Evolutionary conservation across 176 grass and related monocot genomes (phyloP).

Genomic region (Rhipidocladum racemiflorum): DNA sequence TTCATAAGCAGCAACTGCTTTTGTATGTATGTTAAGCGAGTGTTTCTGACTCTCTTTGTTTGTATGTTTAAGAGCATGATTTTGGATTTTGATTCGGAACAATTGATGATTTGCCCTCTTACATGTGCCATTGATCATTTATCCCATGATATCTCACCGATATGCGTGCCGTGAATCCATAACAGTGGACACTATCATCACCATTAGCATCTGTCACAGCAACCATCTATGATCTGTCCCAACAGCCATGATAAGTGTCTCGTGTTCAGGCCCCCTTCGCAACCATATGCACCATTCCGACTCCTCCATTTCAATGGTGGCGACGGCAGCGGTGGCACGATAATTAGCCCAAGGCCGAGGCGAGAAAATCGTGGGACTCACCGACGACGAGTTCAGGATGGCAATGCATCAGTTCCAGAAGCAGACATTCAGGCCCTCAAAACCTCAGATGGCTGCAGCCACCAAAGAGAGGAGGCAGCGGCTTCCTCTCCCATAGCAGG

Average conservation of each 20-base stretch:
- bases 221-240: not conserved
- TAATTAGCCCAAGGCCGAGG: not conserved
- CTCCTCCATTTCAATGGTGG: not conserved
- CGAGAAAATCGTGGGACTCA: not conserved
- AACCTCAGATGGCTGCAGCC: not conserved
- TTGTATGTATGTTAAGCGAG: not conserved
- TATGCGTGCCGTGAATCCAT: not conserved
- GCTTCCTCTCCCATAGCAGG: not conserved
- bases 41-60: not conserved
- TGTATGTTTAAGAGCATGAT: not conserved
- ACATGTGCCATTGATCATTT: no score
- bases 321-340: no score
- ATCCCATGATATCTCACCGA: no score
- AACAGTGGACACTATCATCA: not conserved
- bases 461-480: not conserved
- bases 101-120: no score
- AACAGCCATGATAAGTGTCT: not conserved
- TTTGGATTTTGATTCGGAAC: not conserved
- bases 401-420: slow-evolving; percentile 26
- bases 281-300: not conserved
- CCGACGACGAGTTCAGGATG: not conserved
- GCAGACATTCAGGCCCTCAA: slow-evolving; percentile 9
- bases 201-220: not conserved
- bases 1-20: not conserved
- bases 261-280: not conserved